A percentile compares a stretch with the other conserved stretches of the same genome.
Evolutionary conservation across 2,329 filamentous ascomycete genomes (phyloP).

Genomic region (Phaeophleospora eucalypticola): DNA sequence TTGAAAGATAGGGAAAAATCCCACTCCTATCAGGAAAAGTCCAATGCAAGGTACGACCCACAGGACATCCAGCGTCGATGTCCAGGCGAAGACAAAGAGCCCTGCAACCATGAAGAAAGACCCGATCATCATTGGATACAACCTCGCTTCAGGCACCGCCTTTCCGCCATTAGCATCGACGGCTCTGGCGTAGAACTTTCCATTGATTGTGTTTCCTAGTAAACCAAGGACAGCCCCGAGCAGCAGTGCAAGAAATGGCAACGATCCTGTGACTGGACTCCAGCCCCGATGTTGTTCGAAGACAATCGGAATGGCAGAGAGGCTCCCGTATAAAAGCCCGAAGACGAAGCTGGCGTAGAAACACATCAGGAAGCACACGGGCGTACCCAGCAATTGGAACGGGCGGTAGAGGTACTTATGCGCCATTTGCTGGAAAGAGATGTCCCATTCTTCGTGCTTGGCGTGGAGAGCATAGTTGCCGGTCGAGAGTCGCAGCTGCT

Average conservation of each 20-base stretch:
- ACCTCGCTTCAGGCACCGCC: slow-evolving; percentile 25
- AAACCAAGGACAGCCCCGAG: slow-evolving; percentile 38
- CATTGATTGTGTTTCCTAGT: slow-evolving; percentile 39
- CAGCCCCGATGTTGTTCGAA: slow-evolving; percentile 41
- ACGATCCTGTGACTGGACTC: slow-evolving; percentile 36
- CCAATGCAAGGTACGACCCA: slow-evolving; percentile 40
- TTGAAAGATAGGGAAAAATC: background rate
- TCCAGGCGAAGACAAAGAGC: slow-evolving; percentile 45
- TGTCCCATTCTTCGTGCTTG: slow-evolving; percentile 39
- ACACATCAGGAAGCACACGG: background rate
- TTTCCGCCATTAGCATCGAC: slow-evolving; percentile 31
- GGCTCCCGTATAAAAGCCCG: slow-evolving; percentile 40
- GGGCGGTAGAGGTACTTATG: slow-evolving; percentile 39
- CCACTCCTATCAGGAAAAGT: slow-evolving; percentile 13
- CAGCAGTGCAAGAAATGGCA: slow-evolving; percentile 44
- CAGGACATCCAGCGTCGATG: slow-evolving; percentile 29
- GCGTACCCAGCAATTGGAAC: slow-evolving; percentile 11
- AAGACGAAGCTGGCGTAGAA: slow-evolving; percentile 36
- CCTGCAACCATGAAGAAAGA: slow-evolving; percentile 38
- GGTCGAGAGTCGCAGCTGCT: background rate
- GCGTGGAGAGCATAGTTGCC: slow-evolving; percentile 36
- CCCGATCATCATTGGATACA: slow-evolving; percentile 43
- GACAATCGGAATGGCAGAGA: slow-evolving; percentile 44
- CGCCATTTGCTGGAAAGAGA: slow-evolving; percentile 36
- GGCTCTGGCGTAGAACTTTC: slow-evolving; percentile 39